Evolutionary conservation across 306 rosid genomes (phyloP).

Genomic region (Casuarina equisetifolia): DNA sequence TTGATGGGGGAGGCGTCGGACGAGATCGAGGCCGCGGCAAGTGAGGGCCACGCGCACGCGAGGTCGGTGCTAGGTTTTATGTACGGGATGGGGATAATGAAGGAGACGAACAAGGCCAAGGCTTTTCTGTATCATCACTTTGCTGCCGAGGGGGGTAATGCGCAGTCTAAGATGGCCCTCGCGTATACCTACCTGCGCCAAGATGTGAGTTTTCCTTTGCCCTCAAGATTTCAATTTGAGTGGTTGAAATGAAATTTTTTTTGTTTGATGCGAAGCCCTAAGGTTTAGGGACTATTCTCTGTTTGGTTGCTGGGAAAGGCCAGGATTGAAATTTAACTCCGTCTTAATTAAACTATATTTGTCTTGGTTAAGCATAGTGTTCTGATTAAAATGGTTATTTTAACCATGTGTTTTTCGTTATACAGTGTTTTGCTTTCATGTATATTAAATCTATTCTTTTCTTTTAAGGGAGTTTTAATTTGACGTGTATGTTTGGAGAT

Average conservation of each 20-base stretch:
- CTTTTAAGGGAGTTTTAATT: background rate
- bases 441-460: background rate
- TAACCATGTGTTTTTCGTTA: background rate
- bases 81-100: constrained; percentile 66
- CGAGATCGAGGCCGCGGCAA: constrained; percentile 57
- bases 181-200: constrained; percentile 86
- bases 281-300: background rate
- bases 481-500: background rate
- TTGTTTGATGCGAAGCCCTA: background rate
- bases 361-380: background rate
- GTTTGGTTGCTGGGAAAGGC: constrained; percentile 22
- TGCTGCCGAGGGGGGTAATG: constrained; percentile 72
- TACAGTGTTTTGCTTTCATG: background rate
- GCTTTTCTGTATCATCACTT: constrained; percentile 74
- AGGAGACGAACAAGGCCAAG: constrained; percentile 66
- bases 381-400: background rate
- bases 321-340: background rate
- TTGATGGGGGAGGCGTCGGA: constrained; percentile 57
- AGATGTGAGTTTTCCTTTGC: constrained; percentile 50
- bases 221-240: background rate
- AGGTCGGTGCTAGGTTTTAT: constrained; percentile 82
- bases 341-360: no score
- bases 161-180: constrained; percentile 95
- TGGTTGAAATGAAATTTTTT: background rate
- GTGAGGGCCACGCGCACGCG: constrained; percentile 56